Percentiles rank a stretch among this genome's conserved stretches.
These are phyloP conservation scores for Pyrus hybrid DNA, from an alignment of 331 rosid species.

Conservation along the genomic window DNA sequence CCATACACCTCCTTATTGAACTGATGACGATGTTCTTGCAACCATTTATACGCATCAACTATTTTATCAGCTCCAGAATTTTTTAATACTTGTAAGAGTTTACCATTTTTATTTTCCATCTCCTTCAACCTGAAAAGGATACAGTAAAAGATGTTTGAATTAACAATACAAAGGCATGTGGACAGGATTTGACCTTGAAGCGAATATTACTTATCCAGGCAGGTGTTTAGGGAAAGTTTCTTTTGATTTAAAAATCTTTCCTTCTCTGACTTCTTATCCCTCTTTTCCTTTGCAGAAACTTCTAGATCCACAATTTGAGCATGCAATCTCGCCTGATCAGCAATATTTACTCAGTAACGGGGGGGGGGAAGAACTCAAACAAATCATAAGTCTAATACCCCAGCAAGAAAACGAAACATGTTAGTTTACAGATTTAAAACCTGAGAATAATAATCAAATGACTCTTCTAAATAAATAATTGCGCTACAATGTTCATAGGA, in stretches of 20 bases:
- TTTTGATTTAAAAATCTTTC: slow-evolving; percentile 36
- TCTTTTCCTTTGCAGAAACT: slow-evolving; percentile 42
- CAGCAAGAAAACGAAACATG: neutral
- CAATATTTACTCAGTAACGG: neutral
- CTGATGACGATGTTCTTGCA: slow-evolving; percentile 61
- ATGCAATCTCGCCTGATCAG: slow-evolving; percentile 43
- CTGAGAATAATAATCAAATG: neutral
- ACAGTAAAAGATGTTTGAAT: neutral
- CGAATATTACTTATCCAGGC: slow-evolving; percentile 44
- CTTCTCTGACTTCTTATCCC: slow-evolving; percentile 39
- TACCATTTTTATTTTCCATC: slow-evolving; percentile 54
- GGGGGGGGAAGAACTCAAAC: slow-evolving; percentile 15
- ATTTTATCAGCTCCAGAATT: slow-evolving; percentile 55
- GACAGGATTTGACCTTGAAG: slow-evolving; percentile 2
- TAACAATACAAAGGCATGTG: slow-evolving; percentile 3
- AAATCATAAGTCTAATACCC: neutral
- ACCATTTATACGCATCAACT: slow-evolving; percentile 76
- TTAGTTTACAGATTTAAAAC: neutral
- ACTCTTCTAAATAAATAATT: neutral
- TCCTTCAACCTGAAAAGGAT: slow-evolving; percentile 50
- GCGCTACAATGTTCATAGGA: neutral
- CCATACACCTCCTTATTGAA: slow-evolving; percentile 86
- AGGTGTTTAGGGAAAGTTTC: slow-evolving; percentile 23
- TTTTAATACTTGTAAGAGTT: slow-evolving; percentile 51
- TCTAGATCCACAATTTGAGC: slow-evolving; percentile 46